Evolutionary conservation across 2,329 filamentous ascomycete genomes (phyloP).

Genomic region (Microdochium nivale): DNA sequence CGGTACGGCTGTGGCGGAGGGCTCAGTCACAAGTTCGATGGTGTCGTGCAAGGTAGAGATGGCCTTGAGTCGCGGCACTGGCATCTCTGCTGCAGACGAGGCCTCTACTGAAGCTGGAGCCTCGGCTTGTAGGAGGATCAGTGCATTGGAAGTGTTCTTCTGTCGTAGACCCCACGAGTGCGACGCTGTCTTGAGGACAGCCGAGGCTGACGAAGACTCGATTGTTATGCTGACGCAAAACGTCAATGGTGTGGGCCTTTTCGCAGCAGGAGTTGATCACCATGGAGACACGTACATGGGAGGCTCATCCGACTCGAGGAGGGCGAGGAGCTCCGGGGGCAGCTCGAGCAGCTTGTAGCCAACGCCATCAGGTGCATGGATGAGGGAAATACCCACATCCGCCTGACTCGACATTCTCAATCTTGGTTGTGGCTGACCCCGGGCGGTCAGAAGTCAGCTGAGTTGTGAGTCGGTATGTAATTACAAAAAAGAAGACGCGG

Average conservation of each 20-base stretch:
- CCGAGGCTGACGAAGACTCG: slow-evolving; percentile 39
- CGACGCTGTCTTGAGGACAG: slow-evolving; percentile 41
- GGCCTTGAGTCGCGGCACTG: slow-evolving; percentile 30
- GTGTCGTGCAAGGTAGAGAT: slow-evolving; percentile 54
- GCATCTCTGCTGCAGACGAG: slow-evolving; percentile 9
- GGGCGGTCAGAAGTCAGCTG: neutral
- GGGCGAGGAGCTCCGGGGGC: slow-evolving; percentile 45
- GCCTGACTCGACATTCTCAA: slow-evolving; percentile 34
- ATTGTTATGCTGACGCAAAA: slow-evolving; percentile 32
- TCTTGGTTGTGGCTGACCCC: neutral
- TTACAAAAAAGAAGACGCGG: too few species aligned
- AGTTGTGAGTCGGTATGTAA: too few species aligned
- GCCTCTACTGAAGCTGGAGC: neutral
- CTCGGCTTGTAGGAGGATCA: slow-evolving; percentile 41
- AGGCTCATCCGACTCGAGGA: slow-evolving; percentile 44
- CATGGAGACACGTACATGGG: slow-evolving; percentile 35
- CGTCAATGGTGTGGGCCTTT: slow-evolving; percentile 6
- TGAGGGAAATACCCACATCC: slow-evolving; percentile 37
- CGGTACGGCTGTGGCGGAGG: slow-evolving; percentile 19
- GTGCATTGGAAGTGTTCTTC: slow-evolving; percentile 60
- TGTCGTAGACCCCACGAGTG: slow-evolving; percentile 52
- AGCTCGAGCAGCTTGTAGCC: slow-evolving; percentile 56
- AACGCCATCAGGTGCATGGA: slow-evolving; percentile 36
- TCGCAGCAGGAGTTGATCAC: neutral
- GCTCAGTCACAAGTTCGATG: slow-evolving; percentile 45